These are phyloP conservation scores for Epicoccum sorghinum DNA, from an alignment of 2,329 filamentous ascomycete species.

Conservation along the genomic window DNA sequence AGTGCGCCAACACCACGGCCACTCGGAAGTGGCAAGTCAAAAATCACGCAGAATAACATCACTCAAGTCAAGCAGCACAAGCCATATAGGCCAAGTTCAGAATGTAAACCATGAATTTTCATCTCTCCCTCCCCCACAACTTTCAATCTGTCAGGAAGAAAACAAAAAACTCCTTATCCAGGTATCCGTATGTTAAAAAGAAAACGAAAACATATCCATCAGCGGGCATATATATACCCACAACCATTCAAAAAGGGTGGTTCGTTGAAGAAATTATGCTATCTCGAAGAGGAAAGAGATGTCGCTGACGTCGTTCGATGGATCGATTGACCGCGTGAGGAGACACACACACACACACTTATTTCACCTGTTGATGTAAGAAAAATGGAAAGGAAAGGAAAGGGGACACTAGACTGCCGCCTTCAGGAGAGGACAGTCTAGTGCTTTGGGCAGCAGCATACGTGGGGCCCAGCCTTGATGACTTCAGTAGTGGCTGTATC, in stretches of 20 bases:
- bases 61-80: too few species aligned
- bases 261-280: not conserved
- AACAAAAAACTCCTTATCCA: not conserved
- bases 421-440: conserved; percentile 15
- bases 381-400: conserved; percentile 1
- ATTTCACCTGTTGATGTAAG: conserved; percentile 5
- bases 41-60: too few species aligned
- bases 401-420: conserved; percentile 1
- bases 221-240: conserved; percentile 20
- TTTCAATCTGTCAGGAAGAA: too few species aligned
- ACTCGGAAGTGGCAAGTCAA: too few species aligned
- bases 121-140: too few species aligned
- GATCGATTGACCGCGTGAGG: conserved; percentile 20
- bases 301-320: conserved; percentile 17
- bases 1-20: too few species aligned
- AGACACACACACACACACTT: not conserved
- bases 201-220: conserved; percentile 8
- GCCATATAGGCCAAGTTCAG: too few species aligned
- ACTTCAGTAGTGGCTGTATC: not conserved
- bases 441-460: conserved; percentile 48
- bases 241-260: conserved; percentile 14
- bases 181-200: conserved; percentile 13
- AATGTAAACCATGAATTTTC: too few species aligned
- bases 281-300: not conserved
- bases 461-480: conserved; percentile 53